These are phyloP conservation scores for Aspergillus texensis DNA, from an alignment of 2,329 filamentous ascomycete species.

Conservation along the genomic window DNA sequence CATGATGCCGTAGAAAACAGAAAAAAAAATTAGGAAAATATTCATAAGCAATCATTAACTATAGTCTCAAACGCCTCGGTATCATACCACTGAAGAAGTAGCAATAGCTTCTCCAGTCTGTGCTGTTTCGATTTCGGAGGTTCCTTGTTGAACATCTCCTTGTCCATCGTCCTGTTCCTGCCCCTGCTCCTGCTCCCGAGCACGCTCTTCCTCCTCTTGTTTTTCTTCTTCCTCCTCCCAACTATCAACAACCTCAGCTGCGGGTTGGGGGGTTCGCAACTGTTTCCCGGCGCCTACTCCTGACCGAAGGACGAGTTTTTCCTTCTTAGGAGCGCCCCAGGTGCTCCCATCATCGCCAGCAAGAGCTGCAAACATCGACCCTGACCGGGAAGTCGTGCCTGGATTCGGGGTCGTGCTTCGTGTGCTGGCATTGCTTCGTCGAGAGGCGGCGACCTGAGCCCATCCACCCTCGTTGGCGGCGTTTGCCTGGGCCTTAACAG, in stretches of 20 bases:
- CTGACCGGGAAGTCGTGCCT: slow-evolving; percentile 17
- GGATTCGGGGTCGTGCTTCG: slow-evolving; percentile 24
- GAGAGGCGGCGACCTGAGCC: slow-evolving; percentile 44
- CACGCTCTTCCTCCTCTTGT: slow-evolving; percentile 40
- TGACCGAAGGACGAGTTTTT: slow-evolving; percentile 38
- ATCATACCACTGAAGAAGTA: slow-evolving; percentile 44
- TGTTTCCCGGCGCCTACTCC: slow-evolving; percentile 38
- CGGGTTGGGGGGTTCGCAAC: slow-evolving; percentile 22
- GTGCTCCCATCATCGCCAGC: slow-evolving; percentile 23
- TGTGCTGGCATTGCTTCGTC: slow-evolving; percentile 28
- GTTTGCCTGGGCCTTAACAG: slow-evolving; percentile 27
- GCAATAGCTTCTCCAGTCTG: slow-evolving; percentile 50
- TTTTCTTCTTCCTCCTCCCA: slow-evolving; percentile 52
- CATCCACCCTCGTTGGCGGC: slow-evolving; percentile 34
- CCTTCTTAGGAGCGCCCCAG: slow-evolving; percentile 27
- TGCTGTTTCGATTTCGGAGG: neutral
- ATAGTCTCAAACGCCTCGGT: neutral
- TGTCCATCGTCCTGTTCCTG: slow-evolving; percentile 14
- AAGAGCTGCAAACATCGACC: slow-evolving; percentile 37
- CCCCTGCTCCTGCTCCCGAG: slow-evolving; percentile 18
- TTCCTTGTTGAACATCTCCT: neutral
- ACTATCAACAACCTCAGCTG: slow-evolving; percentile 44
- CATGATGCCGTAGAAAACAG: neutral
- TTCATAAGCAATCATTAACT: neutral
- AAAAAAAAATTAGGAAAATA: neutral